Percentiles rank a stretch among this genome's conserved stretches.
Conservation (phyloP, 768 basidiomycete genomes). For the Boletus vermiculosoides region DNA sequence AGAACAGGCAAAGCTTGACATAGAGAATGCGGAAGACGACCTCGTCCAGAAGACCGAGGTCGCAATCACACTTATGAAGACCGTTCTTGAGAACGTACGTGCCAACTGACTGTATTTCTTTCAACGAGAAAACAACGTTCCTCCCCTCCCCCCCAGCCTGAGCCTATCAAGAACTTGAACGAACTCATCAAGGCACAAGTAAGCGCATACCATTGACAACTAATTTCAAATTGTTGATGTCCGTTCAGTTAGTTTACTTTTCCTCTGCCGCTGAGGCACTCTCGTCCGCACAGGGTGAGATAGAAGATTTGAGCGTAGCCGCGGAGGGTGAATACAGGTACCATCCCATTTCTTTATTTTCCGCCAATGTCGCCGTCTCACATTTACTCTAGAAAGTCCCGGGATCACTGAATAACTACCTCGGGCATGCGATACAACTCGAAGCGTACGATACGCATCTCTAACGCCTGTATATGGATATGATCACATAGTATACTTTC, state of each 20-base stretch:
- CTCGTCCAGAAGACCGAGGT: slow-evolving; percentile 98
- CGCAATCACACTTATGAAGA: slow-evolving; percentile 95
- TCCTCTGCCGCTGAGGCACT: slow-evolving; percentile 77
- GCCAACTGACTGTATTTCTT: neutral
- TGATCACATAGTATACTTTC: slow-evolving; percentile 14
- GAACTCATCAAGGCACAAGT: slow-evolving; percentile 90
- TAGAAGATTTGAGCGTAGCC: slow-evolving; percentile 89
- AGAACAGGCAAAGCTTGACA: slow-evolving; percentile 89
- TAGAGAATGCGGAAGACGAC: slow-evolving; percentile 93
- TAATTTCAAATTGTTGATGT: slow-evolving; percentile 4
- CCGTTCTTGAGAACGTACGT: slow-evolving; percentile 94
- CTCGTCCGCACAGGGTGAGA: slow-evolving; percentile 81
- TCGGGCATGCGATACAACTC: neutral
- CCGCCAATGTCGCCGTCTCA: slow-evolving; percentile 3
- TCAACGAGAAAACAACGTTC: neutral
- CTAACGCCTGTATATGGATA: slow-evolving; percentile 12
- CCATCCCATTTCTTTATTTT: neutral
- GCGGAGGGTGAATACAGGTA: slow-evolving; percentile 96
- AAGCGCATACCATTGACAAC: slow-evolving; percentile 9
- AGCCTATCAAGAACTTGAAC: slow-evolving; percentile 92
- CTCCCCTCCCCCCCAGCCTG: slow-evolving; percentile 64
- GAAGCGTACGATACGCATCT: neutral
- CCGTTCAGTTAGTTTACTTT: slow-evolving; percentile 62
- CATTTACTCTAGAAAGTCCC: slow-evolving; percentile 62
- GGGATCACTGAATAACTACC: slow-evolving; percentile 66